Evolutionary conservation across 495 filamentous ascomycete genomes (phyloP), one percentile per base, ranked within the genome.

Genomic region (Bathelium albidoporum): DNA sequence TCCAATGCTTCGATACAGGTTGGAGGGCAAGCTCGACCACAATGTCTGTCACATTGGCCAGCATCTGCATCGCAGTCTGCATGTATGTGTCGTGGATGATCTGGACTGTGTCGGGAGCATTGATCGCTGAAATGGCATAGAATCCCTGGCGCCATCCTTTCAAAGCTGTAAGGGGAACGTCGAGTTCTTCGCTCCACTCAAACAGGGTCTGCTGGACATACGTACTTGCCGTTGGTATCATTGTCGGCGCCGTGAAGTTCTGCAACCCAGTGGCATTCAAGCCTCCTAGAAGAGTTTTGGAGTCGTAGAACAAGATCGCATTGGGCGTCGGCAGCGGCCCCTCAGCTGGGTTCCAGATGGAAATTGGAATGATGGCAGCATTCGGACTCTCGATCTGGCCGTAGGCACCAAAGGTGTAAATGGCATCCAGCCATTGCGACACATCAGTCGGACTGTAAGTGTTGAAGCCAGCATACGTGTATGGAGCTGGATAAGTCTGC

Each of bases 401-500:
- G 34, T 39, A 39, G 5, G 34, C 14, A 39, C 14, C 14, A 39
- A 39, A 39, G 34, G 5, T 39, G 14, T 39, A 39, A 14, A 39
- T 14, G 14, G 34, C 34, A 39, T 39, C 34, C 5, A 39, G 34
- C 34, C 34, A 39, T 39, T 39, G 5, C 5, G 34, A 14, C 14
- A 39, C 14, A 39, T 39, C 34, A 5, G 34, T 39, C 34, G 34
- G 14, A 39, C 34, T 39, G 14, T 39, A 39, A 14, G 34, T 14
- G 14, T 39, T 39, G 34, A 14, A 39, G 34, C 34, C 34, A 14
- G 14, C 34, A 5, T 5, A 39, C 5, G 34, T 39, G 34, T 39
- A 39, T 14, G 34, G 34, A 14, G 34, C 34, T 39, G 34, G 14
- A 14, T 72, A 73, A 22, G 63, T 61, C 24, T 61, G 59, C 29